Conservation (phyloP, 768 basidiomycete genomes). For the Podaxis sp. region DNA sequence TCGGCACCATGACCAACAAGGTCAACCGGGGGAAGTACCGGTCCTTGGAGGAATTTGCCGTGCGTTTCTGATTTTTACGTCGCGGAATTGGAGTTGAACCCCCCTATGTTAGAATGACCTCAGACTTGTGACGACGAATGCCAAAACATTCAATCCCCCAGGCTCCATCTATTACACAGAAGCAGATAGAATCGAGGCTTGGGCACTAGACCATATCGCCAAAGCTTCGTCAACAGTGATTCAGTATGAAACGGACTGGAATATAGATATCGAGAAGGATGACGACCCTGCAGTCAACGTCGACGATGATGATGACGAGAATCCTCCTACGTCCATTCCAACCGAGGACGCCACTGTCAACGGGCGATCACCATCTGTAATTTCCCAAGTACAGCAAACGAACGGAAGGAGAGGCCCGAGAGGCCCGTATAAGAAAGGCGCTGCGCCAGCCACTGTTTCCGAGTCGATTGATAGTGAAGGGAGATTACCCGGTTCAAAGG, state of each 20-base stretch:
- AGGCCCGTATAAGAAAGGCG: constrained; percentile 51
- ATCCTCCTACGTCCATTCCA: constrained; percentile 35
- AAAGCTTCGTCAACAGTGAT: constrained; percentile 73
- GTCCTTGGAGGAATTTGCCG: constrained; percentile 77
- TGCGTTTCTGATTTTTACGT: constrained; percentile 33
- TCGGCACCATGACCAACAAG: constrained; percentile 83
- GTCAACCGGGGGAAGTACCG: constrained; percentile 75
- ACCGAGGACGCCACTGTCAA: constrained; percentile 42
- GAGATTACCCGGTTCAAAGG: constrained; percentile 71
- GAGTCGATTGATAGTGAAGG: constrained; percentile 68
- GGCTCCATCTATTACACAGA: constrained; percentile 73
- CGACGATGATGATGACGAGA: constrained; percentile 39
- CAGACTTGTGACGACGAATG: constrained; percentile 68
- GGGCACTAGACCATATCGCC: constrained; percentile 71
- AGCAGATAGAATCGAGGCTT: constrained; percentile 67
- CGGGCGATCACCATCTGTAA: constrained; percentile 46
- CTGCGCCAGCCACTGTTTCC: constrained; percentile 27
- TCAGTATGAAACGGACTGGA: constrained; percentile 83
- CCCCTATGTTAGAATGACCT: constrained; percentile 54
- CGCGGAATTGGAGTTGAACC: constrained; percentile 10
- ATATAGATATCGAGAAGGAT: constrained; percentile 74
- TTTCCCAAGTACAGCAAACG: constrained; percentile 38
- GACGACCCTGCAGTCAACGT: constrained; percentile 44
- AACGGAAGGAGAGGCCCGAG: constrained; percentile 43
- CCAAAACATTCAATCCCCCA: constrained; percentile 74